A percentile compares a stretch with the other conserved stretches of the same genome.
Evolutionary conservation across 164 flowering plant genomes (phyloP).

Genomic region (Cinnamomum chago): DNA sequence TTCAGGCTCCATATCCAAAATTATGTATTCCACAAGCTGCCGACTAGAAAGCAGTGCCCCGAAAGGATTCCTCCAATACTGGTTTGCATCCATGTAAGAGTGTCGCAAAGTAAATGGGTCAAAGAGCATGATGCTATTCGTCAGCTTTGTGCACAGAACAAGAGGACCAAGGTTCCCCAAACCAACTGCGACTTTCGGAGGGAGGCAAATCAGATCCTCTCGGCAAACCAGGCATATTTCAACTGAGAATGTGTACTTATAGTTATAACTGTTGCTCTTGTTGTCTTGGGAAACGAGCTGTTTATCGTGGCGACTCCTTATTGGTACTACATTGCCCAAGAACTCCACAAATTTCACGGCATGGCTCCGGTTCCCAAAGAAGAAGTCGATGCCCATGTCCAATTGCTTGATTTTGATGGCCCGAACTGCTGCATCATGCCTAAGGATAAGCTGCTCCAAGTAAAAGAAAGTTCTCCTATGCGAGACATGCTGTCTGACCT

Average conservation of each 20-base stretch:
- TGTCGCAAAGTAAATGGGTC: slow-evolving; percentile 54
- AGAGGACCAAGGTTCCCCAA: slow-evolving; percentile 66
- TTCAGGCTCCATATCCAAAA: slow-evolving; percentile 41
- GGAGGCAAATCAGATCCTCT: slow-evolving; percentile 62
- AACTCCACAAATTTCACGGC: slow-evolving; percentile 54
- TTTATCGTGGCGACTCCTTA: slow-evolving; percentile 39
- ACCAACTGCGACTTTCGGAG: slow-evolving; percentile 41
- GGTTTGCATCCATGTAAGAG: slow-evolving; percentile 51
- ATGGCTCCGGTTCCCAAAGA: slow-evolving; percentile 54
- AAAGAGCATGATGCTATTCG: slow-evolving; percentile 40
- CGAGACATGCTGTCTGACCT: slow-evolving; percentile 56
- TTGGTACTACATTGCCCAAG: slow-evolving; percentile 48
- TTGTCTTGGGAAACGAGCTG: slow-evolving; percentile 58
- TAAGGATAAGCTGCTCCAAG: slow-evolving; percentile 61
- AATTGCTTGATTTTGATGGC: slow-evolving; percentile 59
- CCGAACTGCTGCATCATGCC: slow-evolving; percentile 53
- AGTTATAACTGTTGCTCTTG: slow-evolving; percentile 50
- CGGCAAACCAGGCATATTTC: slow-evolving; percentile 60
- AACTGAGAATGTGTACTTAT: slow-evolving; percentile 60
- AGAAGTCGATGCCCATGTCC: slow-evolving; percentile 63
- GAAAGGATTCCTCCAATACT: slow-evolving; percentile 53
- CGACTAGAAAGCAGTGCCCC: slow-evolving; percentile 46
- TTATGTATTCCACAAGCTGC: slow-evolving; percentile 59
- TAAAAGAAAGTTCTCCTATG: slow-evolving; percentile 64
- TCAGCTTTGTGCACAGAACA: slow-evolving; percentile 61